Conservation (phyloP, 2,329 filamentous ascomycete genomes). For the Alternaria dauci region DNA sequence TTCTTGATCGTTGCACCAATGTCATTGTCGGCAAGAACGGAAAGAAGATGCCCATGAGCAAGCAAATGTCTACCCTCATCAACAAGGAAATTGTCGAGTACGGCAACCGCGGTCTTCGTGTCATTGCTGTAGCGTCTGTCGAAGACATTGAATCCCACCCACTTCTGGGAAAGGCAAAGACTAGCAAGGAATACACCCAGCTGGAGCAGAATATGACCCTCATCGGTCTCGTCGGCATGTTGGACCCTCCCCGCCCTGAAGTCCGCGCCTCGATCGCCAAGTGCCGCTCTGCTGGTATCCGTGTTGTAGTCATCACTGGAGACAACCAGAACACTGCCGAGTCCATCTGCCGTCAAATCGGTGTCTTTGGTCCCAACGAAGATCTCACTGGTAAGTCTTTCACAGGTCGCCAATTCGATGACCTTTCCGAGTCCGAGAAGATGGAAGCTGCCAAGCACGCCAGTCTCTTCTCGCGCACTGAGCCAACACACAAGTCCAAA, state of each 20-base stretch:
- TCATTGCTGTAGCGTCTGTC: slow-evolving; percentile 89
- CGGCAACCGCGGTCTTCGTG: slow-evolving; percentile 89
- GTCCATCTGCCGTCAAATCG: slow-evolving; percentile 96
- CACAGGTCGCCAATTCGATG: slow-evolving; percentile 94
- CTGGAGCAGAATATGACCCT: slow-evolving; percentile 95
- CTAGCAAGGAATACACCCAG: slow-evolving; percentile 81
- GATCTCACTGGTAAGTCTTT: slow-evolving; percentile 91
- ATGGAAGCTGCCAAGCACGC: slow-evolving; percentile 84
- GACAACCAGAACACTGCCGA: slow-evolving; percentile 98
- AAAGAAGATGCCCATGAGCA: slow-evolving; percentile 75
- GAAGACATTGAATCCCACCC: slow-evolving; percentile 77
- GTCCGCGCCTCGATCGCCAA: slow-evolving; percentile 85
- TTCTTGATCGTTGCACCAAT: slow-evolving; percentile 90
- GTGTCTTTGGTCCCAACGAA: slow-evolving; percentile 84
- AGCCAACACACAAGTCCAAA: slow-evolving; percentile 96
- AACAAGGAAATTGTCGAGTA: slow-evolving; percentile 85
- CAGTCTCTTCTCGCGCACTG: slow-evolving; percentile 93
- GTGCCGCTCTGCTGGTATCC: slow-evolving; percentile 92
- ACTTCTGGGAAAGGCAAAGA: slow-evolving; percentile 77
- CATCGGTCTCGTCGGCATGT: slow-evolving; percentile 92
- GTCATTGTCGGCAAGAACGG: slow-evolving; percentile 80
- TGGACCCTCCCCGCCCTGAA: slow-evolving; percentile 94
- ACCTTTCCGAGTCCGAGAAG: slow-evolving; percentile 79
- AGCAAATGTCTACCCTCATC: slow-evolving; percentile 74
- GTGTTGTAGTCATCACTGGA: slow-evolving; percentile 96